Percentiles rank a stretch among this genome's conserved stretches.
These are phyloP conservation scores for Prunus mume DNA, from an alignment of 306 rosid species.

Conservation along the genomic window DNA sequence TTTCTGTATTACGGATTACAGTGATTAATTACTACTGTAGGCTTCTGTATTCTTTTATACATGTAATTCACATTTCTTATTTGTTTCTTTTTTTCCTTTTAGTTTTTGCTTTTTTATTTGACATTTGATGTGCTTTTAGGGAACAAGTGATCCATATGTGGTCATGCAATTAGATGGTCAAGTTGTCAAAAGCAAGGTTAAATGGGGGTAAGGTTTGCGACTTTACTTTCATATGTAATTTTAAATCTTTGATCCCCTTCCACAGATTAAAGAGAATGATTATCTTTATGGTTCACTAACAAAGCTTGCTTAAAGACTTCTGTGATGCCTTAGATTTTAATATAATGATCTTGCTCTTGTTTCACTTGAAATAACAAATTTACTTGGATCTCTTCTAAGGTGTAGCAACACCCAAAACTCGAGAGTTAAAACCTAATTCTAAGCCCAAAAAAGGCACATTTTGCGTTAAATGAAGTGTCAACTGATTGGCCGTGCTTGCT, in stretches of 20 bases:
- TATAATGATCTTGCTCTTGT: not conserved
- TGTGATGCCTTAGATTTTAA: not conserved
- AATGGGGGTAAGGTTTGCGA: constrained; percentile 81
- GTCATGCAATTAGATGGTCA: constrained; percentile 81
- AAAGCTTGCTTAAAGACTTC: not conserved
- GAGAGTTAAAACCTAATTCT: no score
- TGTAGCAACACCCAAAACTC: no score
- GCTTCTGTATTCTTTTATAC: not conserved
- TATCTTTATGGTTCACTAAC: not conserved
- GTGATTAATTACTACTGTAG: constrained; percentile 10
- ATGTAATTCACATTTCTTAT: constrained; percentile 6
- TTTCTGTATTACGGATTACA: constrained; percentile 11
- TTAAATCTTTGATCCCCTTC: not conserved
- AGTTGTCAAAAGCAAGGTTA: constrained; percentile 67
- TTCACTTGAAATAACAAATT: not conserved
- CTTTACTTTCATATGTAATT: not conserved
- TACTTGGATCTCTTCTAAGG: not conserved
- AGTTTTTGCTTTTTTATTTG: not conserved
- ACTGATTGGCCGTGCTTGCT: no score
- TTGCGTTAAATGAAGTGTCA: no score
- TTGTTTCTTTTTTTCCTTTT: constrained; percentile 8
- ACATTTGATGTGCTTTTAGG: constrained; percentile 49
- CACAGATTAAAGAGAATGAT: not conserved
- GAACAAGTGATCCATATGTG: constrained; percentile 95
- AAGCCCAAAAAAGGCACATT: no score